Evolutionary conservation across 179 eudicot species (phyloP).

Genomic region (Heliamphora pulchella): DNA sequence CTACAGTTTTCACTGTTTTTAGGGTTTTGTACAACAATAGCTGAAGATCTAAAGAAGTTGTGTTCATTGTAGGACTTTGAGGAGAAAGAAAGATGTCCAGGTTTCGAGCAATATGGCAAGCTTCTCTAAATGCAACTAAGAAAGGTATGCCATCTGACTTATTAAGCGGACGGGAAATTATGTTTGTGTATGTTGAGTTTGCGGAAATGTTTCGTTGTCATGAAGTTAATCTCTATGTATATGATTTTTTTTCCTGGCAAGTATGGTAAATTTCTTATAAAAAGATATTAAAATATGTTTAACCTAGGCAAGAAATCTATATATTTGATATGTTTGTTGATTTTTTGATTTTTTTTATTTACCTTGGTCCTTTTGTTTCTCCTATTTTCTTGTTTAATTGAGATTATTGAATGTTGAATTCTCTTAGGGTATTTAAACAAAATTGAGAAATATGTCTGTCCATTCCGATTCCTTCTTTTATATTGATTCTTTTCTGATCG

Average conservation of each 20-base stretch:
- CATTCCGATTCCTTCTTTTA: too few species aligned
- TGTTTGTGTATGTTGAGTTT: neutral
- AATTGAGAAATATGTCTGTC: too few species aligned
- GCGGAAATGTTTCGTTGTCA: neutral
- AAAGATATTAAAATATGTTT: too few species aligned
- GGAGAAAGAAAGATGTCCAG: conserved; percentile 47
- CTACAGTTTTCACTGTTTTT: neutral
- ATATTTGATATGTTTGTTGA: neutral
- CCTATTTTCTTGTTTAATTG: too few species aligned
- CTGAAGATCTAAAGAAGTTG: neutral
- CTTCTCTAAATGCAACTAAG: conserved; percentile 81
- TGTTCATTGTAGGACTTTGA: conserved; percentile 16
- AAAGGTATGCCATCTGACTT: conserved; percentile 42
- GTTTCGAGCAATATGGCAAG: conserved; percentile 69
- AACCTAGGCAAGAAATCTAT: too few species aligned
- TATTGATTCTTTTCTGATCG: too few species aligned
- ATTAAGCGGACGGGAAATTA: neutral
- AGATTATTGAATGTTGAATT: neutral
- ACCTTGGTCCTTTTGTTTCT: neutral
- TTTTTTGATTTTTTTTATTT: neutral
- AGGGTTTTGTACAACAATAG: neutral
- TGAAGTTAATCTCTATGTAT: neutral
- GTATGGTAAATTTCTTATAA: too few species aligned
- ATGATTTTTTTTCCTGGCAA: neutral
- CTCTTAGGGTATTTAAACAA: neutral